phyloP scores from a whole-genome alignment of 371 early-diverging fungal species.

The Capillidium rhysosporum region DNA sequence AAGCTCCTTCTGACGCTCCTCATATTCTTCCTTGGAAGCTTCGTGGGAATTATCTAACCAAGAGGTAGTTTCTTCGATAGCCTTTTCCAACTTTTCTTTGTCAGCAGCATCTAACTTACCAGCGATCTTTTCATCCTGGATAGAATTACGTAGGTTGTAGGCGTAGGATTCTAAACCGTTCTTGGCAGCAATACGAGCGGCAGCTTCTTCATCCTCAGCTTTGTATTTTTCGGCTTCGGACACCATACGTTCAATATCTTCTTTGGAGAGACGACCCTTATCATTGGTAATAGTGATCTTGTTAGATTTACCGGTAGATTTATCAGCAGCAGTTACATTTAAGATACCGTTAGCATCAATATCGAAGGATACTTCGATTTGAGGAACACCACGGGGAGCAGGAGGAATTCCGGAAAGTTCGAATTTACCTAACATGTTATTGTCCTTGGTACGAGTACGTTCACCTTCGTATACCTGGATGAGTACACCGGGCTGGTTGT shows the following conservation, averaged over 20 bases:
- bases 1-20: constrained; percentile 80
- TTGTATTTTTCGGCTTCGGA: constrained; percentile 91
- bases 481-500: constrained; percentile 96
- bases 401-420: constrained; percentile 90
- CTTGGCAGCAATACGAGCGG: constrained; percentile 51
- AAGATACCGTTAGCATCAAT: constrained; percentile 96
- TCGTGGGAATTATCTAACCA: constrained; percentile 80
- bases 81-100: constrained; percentile 59
- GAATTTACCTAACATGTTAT: constrained; percentile 92
- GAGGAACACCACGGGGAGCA: constrained; percentile 93
- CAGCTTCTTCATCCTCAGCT: constrained; percentile 80
- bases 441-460: constrained; percentile 89
- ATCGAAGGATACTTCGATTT: constrained; percentile 96
- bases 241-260: constrained; percentile 95
- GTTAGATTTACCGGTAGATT: constrained; percentile 82
- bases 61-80: constrained; percentile 65
- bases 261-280: constrained; percentile 94
- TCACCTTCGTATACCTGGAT: constrained; percentile 98
- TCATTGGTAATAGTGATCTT: constrained; percentile 96
- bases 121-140: constrained; percentile 69
- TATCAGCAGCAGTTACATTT: constrained; percentile 90
- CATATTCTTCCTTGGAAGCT: constrained; percentile 88
- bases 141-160: constrained; percentile 63
- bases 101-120: constrained; percentile 62
- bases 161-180: constrained; percentile 71